Conservation (phyloP, 208 protist species). For the Crithidia thermophila region DNA sequence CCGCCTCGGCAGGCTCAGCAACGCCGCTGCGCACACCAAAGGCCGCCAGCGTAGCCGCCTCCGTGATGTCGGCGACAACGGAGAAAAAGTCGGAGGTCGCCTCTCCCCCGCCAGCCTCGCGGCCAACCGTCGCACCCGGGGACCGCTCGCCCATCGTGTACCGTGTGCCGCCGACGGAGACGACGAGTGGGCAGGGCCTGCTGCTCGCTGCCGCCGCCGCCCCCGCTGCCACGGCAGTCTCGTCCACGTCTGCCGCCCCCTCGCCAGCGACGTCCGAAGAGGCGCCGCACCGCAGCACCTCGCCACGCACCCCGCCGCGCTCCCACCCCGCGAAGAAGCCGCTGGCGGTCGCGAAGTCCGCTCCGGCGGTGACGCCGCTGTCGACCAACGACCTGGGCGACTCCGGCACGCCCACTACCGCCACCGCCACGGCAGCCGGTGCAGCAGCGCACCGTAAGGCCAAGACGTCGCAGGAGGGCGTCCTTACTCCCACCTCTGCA, state of each 20-base stretch:
- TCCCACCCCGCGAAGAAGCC: background rate
- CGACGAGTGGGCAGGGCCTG: background rate
- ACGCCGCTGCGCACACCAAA: background rate
- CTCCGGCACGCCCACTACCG: background rate
- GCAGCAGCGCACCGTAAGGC: no score
- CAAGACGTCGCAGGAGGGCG: no score
- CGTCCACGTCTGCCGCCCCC: background rate
- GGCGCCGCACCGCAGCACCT: slow-evolving; percentile 1
- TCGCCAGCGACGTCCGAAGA: background rate
- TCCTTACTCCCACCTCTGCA: no score
- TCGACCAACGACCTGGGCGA: slow-evolving; percentile 1
- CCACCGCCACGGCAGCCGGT: background rate
- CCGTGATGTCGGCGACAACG: no score
- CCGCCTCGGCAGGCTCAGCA: background rate
- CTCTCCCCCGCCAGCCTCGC: slow-evolving; percentile 3
- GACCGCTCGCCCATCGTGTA: background rate
- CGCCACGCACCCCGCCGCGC: background rate
- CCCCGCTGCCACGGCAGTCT: no score
- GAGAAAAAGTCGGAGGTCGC: background rate
- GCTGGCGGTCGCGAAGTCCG: background rate
- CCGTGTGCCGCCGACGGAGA: background rate
- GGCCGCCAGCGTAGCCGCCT: background rate
- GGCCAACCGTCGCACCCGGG: background rate
- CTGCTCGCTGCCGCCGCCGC: background rate
- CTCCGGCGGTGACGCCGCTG: background rate